phyloP scores from a whole-genome alignment of 208 protist species.

The Trypanosoma cruzi region DNA sequence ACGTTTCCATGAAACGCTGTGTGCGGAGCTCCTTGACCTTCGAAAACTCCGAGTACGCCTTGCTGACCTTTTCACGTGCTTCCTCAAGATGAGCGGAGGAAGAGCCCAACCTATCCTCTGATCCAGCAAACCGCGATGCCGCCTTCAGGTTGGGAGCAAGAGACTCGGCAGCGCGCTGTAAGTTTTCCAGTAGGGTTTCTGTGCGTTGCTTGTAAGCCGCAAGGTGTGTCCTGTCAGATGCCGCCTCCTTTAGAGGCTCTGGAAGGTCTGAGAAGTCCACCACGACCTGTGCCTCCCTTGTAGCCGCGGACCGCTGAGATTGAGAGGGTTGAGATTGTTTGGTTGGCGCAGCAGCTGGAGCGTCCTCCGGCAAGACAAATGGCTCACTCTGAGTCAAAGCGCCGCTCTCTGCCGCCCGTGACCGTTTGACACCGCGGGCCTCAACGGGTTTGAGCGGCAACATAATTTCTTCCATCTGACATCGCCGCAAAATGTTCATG shows the following conservation, averaged over 20 bases:
- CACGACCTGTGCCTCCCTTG: constrained; percentile 35
- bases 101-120: constrained; percentile 75
- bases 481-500: constrained; percentile 72
- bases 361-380: constrained; percentile 47
- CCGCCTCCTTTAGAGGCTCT: constrained; percentile 42
- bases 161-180: constrained; percentile 69
- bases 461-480: constrained; percentile 87
- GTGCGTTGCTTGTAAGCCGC: constrained; percentile 62
- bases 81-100: constrained; percentile 78
- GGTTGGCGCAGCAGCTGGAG: background rate
- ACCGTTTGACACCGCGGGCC: constrained; percentile 45
- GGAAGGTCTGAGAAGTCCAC: constrained; percentile 80
- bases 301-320: background rate
- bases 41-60: constrained; percentile 82
- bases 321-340: constrained; percentile 1
- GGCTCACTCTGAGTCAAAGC: constrained; percentile 54
- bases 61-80: constrained; percentile 60
- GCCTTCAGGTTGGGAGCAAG: constrained; percentile 88
- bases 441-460: constrained; percentile 59
- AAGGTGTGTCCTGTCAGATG: constrained; percentile 50
- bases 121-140: constrained; percentile 54
- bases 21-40: constrained; percentile 88
- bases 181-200: constrained; percentile 49
- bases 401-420: constrained; percentile 18
- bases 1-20: constrained; percentile 93